Conservation (phyloP, 2,329 filamentous ascomycete genomes). For the Venturia asperata region DNA sequence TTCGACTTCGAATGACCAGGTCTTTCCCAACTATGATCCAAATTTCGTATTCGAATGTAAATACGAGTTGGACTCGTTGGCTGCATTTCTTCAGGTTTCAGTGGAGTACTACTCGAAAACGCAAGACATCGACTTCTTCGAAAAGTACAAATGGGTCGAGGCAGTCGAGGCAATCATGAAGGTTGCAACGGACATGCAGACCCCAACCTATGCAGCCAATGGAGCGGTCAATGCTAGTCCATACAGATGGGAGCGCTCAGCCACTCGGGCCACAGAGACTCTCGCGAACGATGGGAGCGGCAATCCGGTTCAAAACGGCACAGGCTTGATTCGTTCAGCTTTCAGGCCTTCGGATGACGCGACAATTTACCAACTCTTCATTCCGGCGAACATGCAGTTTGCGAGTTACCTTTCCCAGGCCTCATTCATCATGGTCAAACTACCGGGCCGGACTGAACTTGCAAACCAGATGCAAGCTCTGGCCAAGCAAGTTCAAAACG, state of each 20-base stretch:
- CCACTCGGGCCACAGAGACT: constrained; percentile 41
- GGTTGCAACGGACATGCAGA: constrained; percentile 41
- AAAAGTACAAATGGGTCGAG: constrained; percentile 41
- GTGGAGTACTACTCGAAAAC: constrained; percentile 45
- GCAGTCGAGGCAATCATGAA: constrained; percentile 40
- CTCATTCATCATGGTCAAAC: constrained; percentile 36
- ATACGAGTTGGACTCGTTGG: constrained; percentile 47
- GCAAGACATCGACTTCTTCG: constrained; percentile 42
- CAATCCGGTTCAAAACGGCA: constrained; percentile 43
- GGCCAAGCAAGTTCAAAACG: constrained; percentile 38
- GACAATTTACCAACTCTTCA: constrained; percentile 44
- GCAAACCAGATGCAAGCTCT: constrained; percentile 51
- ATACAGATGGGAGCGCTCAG: constrained; percentile 41
- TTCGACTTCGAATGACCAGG: constrained; percentile 35
- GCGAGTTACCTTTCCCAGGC: constrained; percentile 52
- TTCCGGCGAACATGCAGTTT: constrained; percentile 63
- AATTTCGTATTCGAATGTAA: constrained; percentile 47
- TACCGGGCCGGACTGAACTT: constrained; percentile 45
- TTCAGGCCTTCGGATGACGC: constrained; percentile 46
- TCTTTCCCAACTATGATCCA: constrained; percentile 39
- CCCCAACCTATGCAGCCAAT: constrained; percentile 42
- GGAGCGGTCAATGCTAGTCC: constrained; percentile 39
- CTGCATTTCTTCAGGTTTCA: constrained; percentile 45
- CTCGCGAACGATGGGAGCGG: constrained; percentile 47
- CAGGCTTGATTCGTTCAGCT: constrained; percentile 43